These are phyloP conservation scores for Sporobolomyces pararoseus DNA, from an alignment of 768 basidiomycete genomes.

Conservation along the genomic window DNA sequence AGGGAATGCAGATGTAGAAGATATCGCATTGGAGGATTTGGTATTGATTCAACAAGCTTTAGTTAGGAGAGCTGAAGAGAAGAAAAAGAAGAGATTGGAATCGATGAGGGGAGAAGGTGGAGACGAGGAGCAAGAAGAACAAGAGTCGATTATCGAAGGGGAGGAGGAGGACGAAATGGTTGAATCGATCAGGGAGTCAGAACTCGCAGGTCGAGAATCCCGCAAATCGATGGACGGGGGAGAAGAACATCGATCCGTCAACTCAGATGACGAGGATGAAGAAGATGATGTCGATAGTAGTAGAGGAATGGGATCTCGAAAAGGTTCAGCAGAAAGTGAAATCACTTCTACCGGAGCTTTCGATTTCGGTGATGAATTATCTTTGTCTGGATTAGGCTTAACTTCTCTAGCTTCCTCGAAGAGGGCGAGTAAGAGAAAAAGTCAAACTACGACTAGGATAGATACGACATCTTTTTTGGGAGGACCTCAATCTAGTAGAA, in stretches of 20 bases:
- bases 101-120: background rate
- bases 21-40: conserved; percentile 18
- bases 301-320: background rate
- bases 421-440: background rate
- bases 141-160: too few species aligned
- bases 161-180: background rate
- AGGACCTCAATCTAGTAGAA: conserved; percentile 11
- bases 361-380: conserved; percentile 19
- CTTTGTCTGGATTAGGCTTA: conserved; percentile 27
- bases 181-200: background rate
- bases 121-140: background rate
- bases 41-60: conserved; percentile 29
- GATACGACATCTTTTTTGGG: background rate
- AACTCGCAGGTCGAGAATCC: too few species aligned
- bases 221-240: background rate
- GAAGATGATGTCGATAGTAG: background rate
- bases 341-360: background rate
- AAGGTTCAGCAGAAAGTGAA: conserved; percentile 1
- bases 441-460: too few species aligned
- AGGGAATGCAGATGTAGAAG: background rate
- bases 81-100: background rate
- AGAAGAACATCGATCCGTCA: background rate
- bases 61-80: conserved; percentile 23
- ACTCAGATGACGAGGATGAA: background rate
- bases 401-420: background rate